These are phyloP conservation scores for Ceriops decandra DNA, from an alignment of 345 rosid species.

Conservation along the genomic window DNA sequence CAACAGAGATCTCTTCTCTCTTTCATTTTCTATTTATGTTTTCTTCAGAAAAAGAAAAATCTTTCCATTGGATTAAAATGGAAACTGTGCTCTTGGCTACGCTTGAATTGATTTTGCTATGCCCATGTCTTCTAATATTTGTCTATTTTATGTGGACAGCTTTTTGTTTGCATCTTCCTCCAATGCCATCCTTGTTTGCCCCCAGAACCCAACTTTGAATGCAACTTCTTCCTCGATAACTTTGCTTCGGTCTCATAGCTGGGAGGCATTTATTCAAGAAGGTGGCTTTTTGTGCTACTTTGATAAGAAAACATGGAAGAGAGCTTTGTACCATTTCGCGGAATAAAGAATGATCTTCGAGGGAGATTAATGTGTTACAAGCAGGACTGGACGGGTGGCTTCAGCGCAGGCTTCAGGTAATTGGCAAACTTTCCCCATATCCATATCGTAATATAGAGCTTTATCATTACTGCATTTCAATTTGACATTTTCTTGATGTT, in stretches of 20 bases:
- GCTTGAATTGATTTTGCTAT: slow-evolving; percentile 12
- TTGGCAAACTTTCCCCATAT: not conserved
- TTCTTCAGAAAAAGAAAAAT: not conserved
- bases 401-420: slow-evolving; percentile 28
- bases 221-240: slow-evolving; percentile 14
- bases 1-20: not conserved
- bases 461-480: not conserved
- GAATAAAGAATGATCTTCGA: slow-evolving; percentile 24
- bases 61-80: not conserved
- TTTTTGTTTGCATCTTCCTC: slow-evolving; percentile 9
- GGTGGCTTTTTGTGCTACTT: not conserved
- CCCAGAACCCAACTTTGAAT: not conserved
- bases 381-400: slow-evolving; percentile 31
- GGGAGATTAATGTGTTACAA: slow-evolving; percentile 27
- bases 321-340: slow-evolving; percentile 27
- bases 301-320: slow-evolving; percentile 27
- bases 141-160: slow-evolving; percentile 3
- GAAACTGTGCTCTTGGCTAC: not conserved
- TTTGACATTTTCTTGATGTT: slow-evolving; percentile 6
- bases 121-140: not conserved
- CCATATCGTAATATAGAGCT: not conserved
- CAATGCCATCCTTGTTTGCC: slow-evolving; percentile 10
- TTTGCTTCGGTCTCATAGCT: not conserved
- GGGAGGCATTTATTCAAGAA: slow-evolving; percentile 3
- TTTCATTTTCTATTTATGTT: not conserved